These are phyloP conservation scores for Curvularia spicifera DNA, from an alignment of 2,329 filamentous ascomycete genomes.

Conservation along the genomic window DNA sequence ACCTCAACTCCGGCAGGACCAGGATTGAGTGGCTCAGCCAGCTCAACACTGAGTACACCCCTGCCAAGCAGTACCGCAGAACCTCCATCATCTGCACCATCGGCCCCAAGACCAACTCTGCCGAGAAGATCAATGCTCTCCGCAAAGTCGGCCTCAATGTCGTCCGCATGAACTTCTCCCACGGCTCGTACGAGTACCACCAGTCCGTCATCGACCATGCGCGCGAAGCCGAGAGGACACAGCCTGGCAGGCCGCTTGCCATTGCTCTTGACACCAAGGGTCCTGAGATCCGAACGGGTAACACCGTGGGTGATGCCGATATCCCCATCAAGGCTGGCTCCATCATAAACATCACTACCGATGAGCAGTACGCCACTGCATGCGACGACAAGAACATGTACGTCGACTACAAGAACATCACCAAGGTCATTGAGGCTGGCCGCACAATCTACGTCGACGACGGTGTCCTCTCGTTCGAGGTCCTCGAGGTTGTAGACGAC, in stretches of 20 bases:
- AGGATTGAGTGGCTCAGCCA: slow-evolving; percentile 73
- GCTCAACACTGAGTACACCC: slow-evolving; percentile 88
- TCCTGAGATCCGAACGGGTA: slow-evolving; percentile 85
- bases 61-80: slow-evolving; percentile 88
- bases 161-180: slow-evolving; percentile 99
- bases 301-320: slow-evolving; percentile 73
- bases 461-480: slow-evolving; percentile 95
- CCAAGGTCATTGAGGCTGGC: slow-evolving; percentile 90
- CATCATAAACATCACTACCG: slow-evolving; percentile 94
- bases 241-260: slow-evolving; percentile 85
- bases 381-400: slow-evolving; percentile 96
- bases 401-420: slow-evolving; percentile 99
- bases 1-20: slow-evolving; percentile 76
- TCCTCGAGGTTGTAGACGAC: slow-evolving; percentile 84
- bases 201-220: slow-evolving; percentile 98
- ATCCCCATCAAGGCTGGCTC: slow-evolving; percentile 82
- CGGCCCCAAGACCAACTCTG: slow-evolving; percentile 98
- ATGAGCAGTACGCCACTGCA: slow-evolving; percentile 84
- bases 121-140: slow-evolving; percentile 94
- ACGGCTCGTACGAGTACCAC: slow-evolving; percentile 94
- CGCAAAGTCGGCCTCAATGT: slow-evolving; percentile 92
- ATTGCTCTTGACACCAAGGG: slow-evolving; percentile 90
- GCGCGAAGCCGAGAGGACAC: slow-evolving; percentile 78
- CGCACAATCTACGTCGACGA: slow-evolving; percentile 98
- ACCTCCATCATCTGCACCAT: slow-evolving; percentile 99